Evolutionary conservation across 2,329 filamentous ascomycete genomes (phyloP).

Genomic region (Leptographium galeiforme): DNA sequence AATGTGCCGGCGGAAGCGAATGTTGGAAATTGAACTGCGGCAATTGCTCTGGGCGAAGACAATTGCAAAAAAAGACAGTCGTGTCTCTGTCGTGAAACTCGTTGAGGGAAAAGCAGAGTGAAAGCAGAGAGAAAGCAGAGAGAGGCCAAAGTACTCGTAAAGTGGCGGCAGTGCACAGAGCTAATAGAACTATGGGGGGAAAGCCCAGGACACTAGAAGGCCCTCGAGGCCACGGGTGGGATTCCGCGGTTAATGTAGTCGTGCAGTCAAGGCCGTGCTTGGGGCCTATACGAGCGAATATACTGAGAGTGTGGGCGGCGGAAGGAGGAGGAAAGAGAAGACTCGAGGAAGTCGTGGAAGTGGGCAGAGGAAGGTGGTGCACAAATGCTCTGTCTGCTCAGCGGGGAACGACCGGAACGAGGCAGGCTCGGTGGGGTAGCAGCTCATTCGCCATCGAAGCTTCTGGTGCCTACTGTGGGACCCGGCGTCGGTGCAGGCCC

Average conservation of each 20-base stretch:
- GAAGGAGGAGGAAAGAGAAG: neutral
- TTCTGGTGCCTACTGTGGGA: neutral
- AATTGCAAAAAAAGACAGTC: neutral
- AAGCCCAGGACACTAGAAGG: neutral
- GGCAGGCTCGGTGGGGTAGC: neutral
- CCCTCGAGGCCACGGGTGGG: neutral
- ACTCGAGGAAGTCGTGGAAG: neutral
- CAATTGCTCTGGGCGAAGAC: neutral
- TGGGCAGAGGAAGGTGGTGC: constrained; percentile 2
- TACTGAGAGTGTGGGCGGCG: too few relatives aligned
- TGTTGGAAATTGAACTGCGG: neutral
- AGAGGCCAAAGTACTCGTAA: neutral
- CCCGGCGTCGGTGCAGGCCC: neutral
- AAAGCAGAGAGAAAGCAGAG: neutral
- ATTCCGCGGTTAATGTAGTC: neutral
- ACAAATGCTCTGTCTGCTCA: neutral
- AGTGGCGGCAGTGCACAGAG: neutral
- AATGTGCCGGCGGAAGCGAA: neutral
- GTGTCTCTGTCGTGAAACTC: neutral
- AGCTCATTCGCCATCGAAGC: neutral
- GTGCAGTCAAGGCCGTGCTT: too few relatives aligned
- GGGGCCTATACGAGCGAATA: too few relatives aligned
- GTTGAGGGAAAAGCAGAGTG: neutral
- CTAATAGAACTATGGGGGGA: neutral
- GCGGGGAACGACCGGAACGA: neutral